phyloP scores from a whole-genome alignment of 148 eudicot species.

The Fagopyrum tataricum region DNA sequence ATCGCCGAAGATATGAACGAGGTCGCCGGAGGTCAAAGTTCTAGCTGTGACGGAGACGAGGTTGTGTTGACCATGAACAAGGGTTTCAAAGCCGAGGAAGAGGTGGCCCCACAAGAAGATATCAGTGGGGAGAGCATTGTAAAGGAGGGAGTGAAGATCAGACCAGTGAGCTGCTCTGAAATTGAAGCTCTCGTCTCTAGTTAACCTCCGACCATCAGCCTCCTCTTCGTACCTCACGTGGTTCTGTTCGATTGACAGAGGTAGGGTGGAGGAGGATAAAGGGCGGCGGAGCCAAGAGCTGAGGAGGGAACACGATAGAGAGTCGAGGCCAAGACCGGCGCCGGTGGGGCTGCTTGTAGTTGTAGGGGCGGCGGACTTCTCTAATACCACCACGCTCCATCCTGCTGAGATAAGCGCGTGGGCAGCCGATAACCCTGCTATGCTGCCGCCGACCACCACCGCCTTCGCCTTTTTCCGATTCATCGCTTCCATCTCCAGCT shows the following conservation, averaged over 20 bases:
- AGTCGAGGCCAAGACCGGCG: constrained; percentile 75
- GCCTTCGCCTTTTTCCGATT: constrained; percentile 23
- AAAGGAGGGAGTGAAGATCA: constrained; percentile 65
- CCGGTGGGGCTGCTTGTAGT: constrained; percentile 65
- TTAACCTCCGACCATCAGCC: constrained; percentile 28
- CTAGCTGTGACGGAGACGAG: constrained; percentile 38
- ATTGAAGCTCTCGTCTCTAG: constrained; percentile 68
- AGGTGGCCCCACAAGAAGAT: constrained; percentile 58
- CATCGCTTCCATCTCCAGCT: not conserved
- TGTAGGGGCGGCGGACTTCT: constrained; percentile 51
- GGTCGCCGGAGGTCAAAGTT: constrained; percentile 40
- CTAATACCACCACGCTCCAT: constrained; percentile 68
- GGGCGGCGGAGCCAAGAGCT: constrained; percentile 40
- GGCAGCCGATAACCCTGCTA: constrained; percentile 57
- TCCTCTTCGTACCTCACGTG: constrained; percentile 43
- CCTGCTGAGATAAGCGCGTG: constrained; percentile 66
- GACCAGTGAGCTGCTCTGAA: constrained; percentile 79
- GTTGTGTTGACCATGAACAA: constrained; percentile 28
- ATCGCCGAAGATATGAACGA: constrained; percentile 39
- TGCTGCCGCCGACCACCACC: constrained; percentile 83
- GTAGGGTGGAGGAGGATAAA: constrained; percentile 32
- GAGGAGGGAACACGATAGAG: constrained; percentile 36
- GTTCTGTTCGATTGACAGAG: constrained; percentile 67
- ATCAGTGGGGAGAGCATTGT: constrained; percentile 35
- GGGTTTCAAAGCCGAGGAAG: constrained; percentile 37